A percentile compares a stretch with the other conserved stretches of the same genome.
phyloP scores from a whole-genome alignment of 306 rosid genomes.

The Notholithocarpus densiflorus region DNA sequence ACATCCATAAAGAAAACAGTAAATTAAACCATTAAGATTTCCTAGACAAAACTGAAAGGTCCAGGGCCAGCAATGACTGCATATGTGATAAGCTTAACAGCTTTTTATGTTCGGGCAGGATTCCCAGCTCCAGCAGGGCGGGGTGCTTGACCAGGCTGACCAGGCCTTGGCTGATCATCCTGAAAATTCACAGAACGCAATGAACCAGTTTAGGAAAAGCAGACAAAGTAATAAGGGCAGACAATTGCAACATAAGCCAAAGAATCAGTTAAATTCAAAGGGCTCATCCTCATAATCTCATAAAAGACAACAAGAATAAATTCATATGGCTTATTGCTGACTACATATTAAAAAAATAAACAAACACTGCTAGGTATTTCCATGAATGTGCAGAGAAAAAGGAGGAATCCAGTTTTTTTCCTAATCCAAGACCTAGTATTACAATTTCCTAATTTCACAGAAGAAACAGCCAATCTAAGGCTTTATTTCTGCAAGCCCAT shows the following conservation, averaged over 20 bases:
- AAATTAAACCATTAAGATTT: neutral
- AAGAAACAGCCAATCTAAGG: neutral
- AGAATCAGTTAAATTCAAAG: too few species aligned
- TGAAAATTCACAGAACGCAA: conserved; percentile 10
- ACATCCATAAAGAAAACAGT: neutral
- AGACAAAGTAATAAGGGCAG: neutral
- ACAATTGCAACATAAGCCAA: neutral
- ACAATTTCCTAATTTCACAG: neutral
- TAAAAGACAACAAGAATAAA: too few species aligned
- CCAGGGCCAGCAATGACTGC: neutral
- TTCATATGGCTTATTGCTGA: too few species aligned
- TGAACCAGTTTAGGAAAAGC: neutral
- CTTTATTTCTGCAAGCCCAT: neutral
- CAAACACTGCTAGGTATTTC: too few species aligned
- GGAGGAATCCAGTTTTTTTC: neutral
- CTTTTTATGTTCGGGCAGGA: conserved; percentile 41
- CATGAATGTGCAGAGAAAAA: neutral
- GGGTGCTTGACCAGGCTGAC: conserved; percentile 68
- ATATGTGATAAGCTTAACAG: neutral
- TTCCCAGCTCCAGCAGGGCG: conserved; percentile 51
- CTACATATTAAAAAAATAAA: too few species aligned
- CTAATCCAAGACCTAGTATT: neutral
- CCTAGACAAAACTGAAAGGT: conserved; percentile 9
- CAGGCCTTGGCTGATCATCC: conserved; percentile 73
- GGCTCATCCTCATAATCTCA: too few species aligned